Percentiles rank a stretch among this genome's conserved stretches.
Evolutionary conservation across 768 basidiomycete species (phyloP).

Genomic region (Kwoniella botswanensis): DNA sequence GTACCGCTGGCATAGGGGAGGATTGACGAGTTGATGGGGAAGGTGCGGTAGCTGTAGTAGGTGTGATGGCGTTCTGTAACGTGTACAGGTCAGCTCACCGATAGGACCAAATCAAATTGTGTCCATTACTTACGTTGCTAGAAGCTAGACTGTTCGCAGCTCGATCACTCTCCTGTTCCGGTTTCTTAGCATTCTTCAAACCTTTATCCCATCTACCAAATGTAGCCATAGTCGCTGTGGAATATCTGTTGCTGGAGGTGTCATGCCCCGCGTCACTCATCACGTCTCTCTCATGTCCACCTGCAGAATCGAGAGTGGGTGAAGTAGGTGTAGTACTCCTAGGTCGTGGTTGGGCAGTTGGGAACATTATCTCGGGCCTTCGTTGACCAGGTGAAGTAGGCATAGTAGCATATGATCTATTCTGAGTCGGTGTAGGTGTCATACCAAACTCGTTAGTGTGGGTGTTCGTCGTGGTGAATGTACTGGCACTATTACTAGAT

Average conservation of each 20-base stretch:
- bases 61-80: conserved; percentile 8
- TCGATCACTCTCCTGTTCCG: conserved; percentile 6
- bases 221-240: conserved; percentile 34
- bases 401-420: conserved; percentile 33
- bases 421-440: conserved; percentile 8
- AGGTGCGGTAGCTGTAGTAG: conserved; percentile 12
- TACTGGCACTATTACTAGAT: conserved; percentile 30
- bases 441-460: conserved; percentile 37
- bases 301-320: not conserved
- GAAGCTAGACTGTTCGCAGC: conserved; percentile 4
- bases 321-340: conserved; percentile 18
- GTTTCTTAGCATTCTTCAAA: conserved; percentile 16
- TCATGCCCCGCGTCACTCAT: conserved; percentile 38
- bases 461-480: conserved; percentile 33
- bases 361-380: conserved; percentile 21
- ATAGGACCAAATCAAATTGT: too few species aligned
- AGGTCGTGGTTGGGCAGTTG: conserved; percentile 31
- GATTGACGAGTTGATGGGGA: conserved; percentile 20
- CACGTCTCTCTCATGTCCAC: conserved; percentile 1
- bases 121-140: conserved; percentile 16
- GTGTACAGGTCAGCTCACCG: not conserved
- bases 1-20: not conserved
- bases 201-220: conserved; percentile 44
- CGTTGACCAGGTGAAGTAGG: conserved; percentile 19
- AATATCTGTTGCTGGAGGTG: conserved; percentile 17